Evolutionary conservation across 306 rosid genomes (phyloP).

Genomic region (Coriaria nepalensis): DNA sequence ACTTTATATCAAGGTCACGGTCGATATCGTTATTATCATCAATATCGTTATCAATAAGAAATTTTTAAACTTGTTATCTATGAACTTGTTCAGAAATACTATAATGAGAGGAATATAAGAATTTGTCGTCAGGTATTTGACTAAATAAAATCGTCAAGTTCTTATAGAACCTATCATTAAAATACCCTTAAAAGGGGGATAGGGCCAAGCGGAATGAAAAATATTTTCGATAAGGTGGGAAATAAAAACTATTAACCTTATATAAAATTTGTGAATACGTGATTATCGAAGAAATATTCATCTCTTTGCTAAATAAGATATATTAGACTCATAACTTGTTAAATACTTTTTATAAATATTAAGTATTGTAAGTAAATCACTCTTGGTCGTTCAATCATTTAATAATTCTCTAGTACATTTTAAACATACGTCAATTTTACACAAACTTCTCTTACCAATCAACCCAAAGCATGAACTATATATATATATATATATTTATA

Average conservation of each 20-base stretch:
- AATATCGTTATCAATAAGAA: not conserved
- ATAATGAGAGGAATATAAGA: slow-evolving; percentile 7
- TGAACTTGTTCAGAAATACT: not conserved
- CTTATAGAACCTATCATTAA: slow-evolving; percentile 3
- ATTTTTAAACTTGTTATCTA: not conserved
- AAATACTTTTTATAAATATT: not conserved
- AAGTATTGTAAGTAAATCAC: too few species aligned
- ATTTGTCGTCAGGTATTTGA: slow-evolving; percentile 6
- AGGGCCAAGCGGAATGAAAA: not conserved
- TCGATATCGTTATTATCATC: not conserved
- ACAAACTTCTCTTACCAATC: too few species aligned
- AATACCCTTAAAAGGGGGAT: not conserved
- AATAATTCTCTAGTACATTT: too few species aligned
- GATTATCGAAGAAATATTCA: slow-evolving; percentile 4
- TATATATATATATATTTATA: too few species aligned
- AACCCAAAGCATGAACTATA: too few species aligned
- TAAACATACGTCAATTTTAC: too few species aligned
- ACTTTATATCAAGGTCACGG: too few species aligned
- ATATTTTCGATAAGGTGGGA: not conserved
- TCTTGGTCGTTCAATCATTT: too few species aligned
- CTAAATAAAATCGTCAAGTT: not conserved
- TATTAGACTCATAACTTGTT: slow-evolving; percentile 1
- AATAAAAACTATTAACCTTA: slow-evolving; percentile 2
- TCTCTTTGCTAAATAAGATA: not conserved
- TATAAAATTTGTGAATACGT: slow-evolving; percentile 2